These are phyloP conservation scores for Carex arenaria DNA, from an alignment of 202 grass and related monocot genomes.

Conservation along the genomic window DNA sequence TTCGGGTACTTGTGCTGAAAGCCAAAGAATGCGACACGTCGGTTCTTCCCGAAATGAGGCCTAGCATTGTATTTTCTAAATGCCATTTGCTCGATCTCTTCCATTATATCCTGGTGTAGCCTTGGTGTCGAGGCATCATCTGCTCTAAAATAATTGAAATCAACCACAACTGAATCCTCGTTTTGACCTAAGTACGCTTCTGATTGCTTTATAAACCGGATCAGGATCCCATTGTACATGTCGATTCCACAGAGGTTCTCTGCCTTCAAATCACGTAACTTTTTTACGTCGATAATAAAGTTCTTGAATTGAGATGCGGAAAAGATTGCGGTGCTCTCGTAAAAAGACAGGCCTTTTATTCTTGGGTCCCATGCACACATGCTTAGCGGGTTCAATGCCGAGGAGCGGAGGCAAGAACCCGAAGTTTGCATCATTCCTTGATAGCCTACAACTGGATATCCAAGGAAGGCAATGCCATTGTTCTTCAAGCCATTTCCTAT, in stretches of 20 bases:
- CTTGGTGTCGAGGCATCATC: conserved; percentile 34
- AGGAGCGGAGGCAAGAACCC: conserved; percentile 56
- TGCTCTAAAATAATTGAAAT: conserved; percentile 85
- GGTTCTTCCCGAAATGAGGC: conserved; percentile 85
- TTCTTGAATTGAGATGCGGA: conserved; percentile 39
- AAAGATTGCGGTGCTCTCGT: conserved; percentile 70
- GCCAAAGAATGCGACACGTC: conserved; percentile 48
- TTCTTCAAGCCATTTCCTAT: conserved; percentile 53
- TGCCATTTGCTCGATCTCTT: conserved; percentile 94
- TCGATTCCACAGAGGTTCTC: conserved; percentile 61
- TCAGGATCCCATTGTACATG: conserved; percentile 65
- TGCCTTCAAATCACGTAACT: conserved; percentile 39
- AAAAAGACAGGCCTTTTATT: conserved; percentile 70
- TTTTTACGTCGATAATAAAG: conserved; percentile 65
- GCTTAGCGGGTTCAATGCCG: not conserved
- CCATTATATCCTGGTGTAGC: conserved; percentile 62
- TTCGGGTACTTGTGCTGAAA: conserved; percentile 49
- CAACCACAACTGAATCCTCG: conserved; percentile 67
- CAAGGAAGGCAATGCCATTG: conserved; percentile 34
- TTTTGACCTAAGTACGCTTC: conserved; percentile 49
- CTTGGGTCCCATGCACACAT: conserved; percentile 69
- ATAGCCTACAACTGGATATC: conserved; percentile 66
- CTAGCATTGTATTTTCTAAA: conserved; percentile 63
- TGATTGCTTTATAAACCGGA: conserved; percentile 48
- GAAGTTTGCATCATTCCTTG: conserved; percentile 79